Base-by-base conservation (phyloP, 495 filamentous ascomycete genomes). In the Paragyromitra xinjiangensis region DNA sequence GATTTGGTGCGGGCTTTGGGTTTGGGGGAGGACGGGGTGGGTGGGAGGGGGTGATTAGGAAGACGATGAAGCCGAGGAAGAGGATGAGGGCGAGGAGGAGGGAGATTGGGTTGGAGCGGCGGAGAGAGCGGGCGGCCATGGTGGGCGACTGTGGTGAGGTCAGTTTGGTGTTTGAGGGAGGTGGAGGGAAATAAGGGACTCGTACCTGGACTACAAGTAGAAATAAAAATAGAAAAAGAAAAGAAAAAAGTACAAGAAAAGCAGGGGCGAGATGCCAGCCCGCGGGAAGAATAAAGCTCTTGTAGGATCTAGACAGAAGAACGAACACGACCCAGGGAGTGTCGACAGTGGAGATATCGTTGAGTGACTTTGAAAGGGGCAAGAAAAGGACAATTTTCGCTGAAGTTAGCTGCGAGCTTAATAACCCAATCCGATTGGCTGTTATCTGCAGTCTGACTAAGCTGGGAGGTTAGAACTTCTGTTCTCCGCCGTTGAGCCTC, bases 41-140 rank as follows among this genome's bases (percentile, higher is more conserved):
- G 82, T 85, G 78, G 71, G 87, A 84, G 80, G 77, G 78, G 85
- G 80, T 55, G 83, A 78, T 6, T 84, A 84, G 56, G 87, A 87
- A 68, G 82, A 87, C 67, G 50, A 85, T 76, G 45, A 86, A 87
- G 68, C 92, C 85, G 71, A 93, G 80, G 84, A 92, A 92, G 79
- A 89, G 84, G 66, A 91, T 83, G 82, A 93, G 90, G 77, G 89
- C 91, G 66, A 93, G 86, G 59, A 91, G 61, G 68, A 92, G 81
- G 58, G 89, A 92, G 78, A 91, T 89, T 44, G 91, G 89, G 82
- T 87, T 92, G 78, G 89, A 88, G 70, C 90, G 88, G 79, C 90
- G 90, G 84, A 91, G 86, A 63, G 88, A 86, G 83, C 88, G 87
- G 78, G 87, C 85, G 73, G 69, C 74, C 74, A 77, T 77, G 26